Evolutionary conservation across 495 filamentous ascomycete species (phyloP).

Genomic region (Melanomma pulvis-pyrius): DNA sequence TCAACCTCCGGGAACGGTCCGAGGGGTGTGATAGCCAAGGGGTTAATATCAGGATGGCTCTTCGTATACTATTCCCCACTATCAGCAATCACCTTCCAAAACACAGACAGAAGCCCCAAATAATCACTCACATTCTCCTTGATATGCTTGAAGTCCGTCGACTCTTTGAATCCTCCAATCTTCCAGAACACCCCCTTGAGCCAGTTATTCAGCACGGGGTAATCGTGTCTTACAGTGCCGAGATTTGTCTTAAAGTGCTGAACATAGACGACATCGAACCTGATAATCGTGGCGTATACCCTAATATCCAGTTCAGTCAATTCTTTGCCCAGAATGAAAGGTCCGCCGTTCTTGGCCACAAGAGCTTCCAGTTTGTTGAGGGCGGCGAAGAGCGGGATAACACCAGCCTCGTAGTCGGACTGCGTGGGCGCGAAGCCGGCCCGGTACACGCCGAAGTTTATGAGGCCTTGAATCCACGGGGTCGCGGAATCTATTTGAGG

Average conservation of each 20-base stretch:
- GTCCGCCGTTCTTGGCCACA: conserved; percentile 48
- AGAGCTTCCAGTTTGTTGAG: conserved; percentile 58
- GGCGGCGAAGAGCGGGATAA: conserved; percentile 53
- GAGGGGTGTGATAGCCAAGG: conserved; percentile 46
- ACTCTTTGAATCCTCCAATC: conserved; percentile 45
- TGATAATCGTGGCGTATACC: conserved; percentile 54
- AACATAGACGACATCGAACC: conserved; percentile 57
- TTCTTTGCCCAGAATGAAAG: conserved; percentile 52
- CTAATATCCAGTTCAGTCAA: conserved; percentile 58
- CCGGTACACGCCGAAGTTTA: conserved; percentile 60
- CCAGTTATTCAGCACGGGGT: conserved; percentile 57
- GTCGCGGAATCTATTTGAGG: conserved; percentile 51
- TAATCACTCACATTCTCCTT: conserved; percentile 56
- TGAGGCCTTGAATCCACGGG: conserved; percentile 51
- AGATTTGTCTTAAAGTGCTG: conserved; percentile 64
- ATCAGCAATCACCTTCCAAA: neutral
- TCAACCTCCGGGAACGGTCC: conserved; percentile 47
- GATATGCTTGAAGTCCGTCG: conserved; percentile 53
- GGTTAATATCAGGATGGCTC: conserved; percentile 50
- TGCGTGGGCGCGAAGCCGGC: conserved; percentile 57
- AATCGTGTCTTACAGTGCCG: conserved; percentile 56
- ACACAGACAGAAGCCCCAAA: neutral
- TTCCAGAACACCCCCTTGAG: conserved; percentile 58
- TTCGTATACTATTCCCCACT: conserved; percentile 53
- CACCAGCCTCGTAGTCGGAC: conserved; percentile 51